A percentile compares a stretch with the other conserved stretches of the same genome.
Conservation (phyloP, 305 asterid genomes). For the Rubia balearica region DNA sequence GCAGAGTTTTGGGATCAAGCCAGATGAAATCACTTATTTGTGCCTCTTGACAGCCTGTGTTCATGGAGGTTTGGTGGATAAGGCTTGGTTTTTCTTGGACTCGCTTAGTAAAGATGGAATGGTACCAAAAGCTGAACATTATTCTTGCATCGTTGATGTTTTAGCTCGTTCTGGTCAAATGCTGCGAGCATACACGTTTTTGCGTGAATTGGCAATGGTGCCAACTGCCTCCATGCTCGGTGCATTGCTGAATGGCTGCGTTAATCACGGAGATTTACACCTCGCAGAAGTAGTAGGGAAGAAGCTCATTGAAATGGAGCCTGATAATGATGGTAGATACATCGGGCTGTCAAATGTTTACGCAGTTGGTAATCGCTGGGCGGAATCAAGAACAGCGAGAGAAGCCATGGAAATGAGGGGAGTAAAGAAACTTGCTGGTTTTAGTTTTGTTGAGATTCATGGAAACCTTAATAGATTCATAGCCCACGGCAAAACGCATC, state of each 20-base stretch:
- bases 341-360: constrained; percentile 69
- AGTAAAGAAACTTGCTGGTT: constrained; percentile 64
- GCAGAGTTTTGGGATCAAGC: constrained; percentile 32
- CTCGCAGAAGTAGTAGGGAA: constrained; percentile 72
- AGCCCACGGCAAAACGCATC: constrained; percentile 63
- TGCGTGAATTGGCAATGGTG: constrained; percentile 37
- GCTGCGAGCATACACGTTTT: constrained; percentile 46
- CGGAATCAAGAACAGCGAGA: constrained; percentile 52
- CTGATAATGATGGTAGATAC: constrained; percentile 71
- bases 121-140: constrained; percentile 63
- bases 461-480: constrained; percentile 54
- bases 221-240: constrained; percentile 76
- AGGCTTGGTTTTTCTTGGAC: constrained; percentile 50
- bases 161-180: constrained; percentile 70
- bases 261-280: constrained; percentile 48
- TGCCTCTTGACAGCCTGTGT: constrained; percentile 71
- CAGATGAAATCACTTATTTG: constrained; percentile 77
- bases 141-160: constrained; percentile 81
- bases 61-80: constrained; percentile 68
- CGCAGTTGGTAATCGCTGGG: constrained; percentile 58
- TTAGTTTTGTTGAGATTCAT: constrained; percentile 56
- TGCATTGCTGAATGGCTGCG: constrained; percentile 66
- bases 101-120: constrained; percentile 38
- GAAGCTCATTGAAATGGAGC: constrained; percentile 59
- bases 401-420: constrained; percentile 70